Conservation (phyloP, 306 rosid species). For the Potentilla sterilis region DNA sequence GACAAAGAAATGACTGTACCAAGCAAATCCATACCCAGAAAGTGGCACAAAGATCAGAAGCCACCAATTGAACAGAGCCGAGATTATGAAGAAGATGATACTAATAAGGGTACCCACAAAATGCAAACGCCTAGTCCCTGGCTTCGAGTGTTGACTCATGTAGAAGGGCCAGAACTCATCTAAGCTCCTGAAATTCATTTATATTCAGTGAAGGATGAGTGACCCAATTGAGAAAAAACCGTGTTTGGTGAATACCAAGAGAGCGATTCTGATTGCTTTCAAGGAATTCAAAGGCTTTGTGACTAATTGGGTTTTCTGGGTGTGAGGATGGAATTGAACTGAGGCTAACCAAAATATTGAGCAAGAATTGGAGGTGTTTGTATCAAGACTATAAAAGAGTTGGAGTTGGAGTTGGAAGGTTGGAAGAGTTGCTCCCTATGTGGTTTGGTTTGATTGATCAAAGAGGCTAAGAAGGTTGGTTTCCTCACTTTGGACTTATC, state of each 20-base stretch:
- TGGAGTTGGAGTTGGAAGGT: not conserved
- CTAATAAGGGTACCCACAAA: conserved; percentile 64
- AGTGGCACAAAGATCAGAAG: conserved; percentile 68
- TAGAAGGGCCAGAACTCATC: conserved; percentile 97
- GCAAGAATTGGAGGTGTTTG: not conserved
- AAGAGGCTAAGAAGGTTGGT: conserved; percentile 6
- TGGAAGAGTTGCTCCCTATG: not conserved
- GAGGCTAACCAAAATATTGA: not conserved
- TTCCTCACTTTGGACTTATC: conserved; percentile 20
- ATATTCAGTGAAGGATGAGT: conserved; percentile 21
- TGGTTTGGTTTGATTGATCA: not conserved
- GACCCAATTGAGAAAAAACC: conserved; percentile 14
- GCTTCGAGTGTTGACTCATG: conserved; percentile 84
- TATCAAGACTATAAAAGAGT: not conserved
- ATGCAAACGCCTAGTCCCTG: conserved; percentile 91
- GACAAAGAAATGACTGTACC: conserved; percentile 95
- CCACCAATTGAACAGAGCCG: conserved; percentile 76
- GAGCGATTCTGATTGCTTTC: not conserved
- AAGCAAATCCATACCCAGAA: conserved; percentile 84
- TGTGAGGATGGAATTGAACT: not conserved
- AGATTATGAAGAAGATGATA: conserved; percentile 57
- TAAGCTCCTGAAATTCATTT: conserved; percentile 88
- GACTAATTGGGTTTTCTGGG: conserved; percentile 7
- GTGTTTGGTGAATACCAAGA: conserved; percentile 15
- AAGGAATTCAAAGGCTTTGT: conserved; percentile 25